Base-by-base conservation (phyloP, 1,284 basidiomycete species). In the Ceratobasidium sp. region DNA sequence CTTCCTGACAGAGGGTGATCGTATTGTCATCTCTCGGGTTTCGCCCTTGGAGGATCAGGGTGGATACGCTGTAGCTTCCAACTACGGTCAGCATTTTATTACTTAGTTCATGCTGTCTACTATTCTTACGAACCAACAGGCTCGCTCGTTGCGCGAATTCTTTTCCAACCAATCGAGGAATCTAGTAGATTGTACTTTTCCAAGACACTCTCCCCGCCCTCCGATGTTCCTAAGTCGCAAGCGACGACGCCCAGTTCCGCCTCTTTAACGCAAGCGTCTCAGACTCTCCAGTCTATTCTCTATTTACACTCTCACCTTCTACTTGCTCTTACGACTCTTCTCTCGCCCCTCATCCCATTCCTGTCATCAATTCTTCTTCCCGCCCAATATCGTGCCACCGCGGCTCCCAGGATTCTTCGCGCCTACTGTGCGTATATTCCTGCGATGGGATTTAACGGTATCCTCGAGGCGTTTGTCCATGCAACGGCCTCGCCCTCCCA, bases 101-200 rank as follows among this genome's bases (percentile, higher is more conserved):
- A n/a, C n/a, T n/a, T 68, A 22, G 52, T n/a, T 50, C 6, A 35
- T 13, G 22, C 34, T 35, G 38, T 42, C 32, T 17, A 47, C 32
- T 22, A 7, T 52, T 12, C 27, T 31, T 4, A 56, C 58, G 27
- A 43, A 22, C 27, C 2, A 15, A 38, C 75, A 96, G 94, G 95
- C 54, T 96, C 94, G 0, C 84, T 98, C 13, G 82, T 96, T 35
- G 94, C 94, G 6, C 88, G 95, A 13, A 91, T 97, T 73, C 77
- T 96, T 38, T 95, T 98, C 75, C 95, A 96, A 74, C 95, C 95
- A 0, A 85, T 96, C 29, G 96, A 98, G 78, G 95, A 98, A 77
- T 91, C 91, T 0, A 86, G 90, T 3, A 87, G 94, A 0, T 82
- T 96, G 0, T 93, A 90, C 78, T 97, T 96, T 78, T 94, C 94